Base-by-base conservation (phyloP, 257 asterid genomes). In the Solanum neorickii region DNA sequence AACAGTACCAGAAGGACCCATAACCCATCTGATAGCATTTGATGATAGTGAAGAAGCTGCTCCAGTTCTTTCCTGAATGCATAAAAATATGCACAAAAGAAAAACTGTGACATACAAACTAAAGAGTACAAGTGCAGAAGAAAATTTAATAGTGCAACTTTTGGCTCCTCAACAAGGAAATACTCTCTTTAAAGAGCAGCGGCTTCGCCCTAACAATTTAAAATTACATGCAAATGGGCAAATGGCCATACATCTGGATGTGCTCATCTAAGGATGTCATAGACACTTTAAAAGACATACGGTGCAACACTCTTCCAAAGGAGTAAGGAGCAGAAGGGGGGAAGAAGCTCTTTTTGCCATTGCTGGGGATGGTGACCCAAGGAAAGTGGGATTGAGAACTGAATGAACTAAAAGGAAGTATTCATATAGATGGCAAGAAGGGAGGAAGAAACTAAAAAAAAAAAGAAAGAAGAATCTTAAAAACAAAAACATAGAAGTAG, bases 1-100 rank as follows among this genome's bases (percentile, higher is more conserved):
- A 29, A 92, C 90, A 82, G 96, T 94, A 88, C 98, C 99, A 12
- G 98, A 92, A 83, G 98, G 97, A 88, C 96, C 95, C 84, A 91
- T 92, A 80, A 95, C 89, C 99, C 99, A 96, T 94, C 98, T 91
- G 84, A 96, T 92, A 52, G 93, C 88, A 88, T 91, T 83, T 5
- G 98, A 88, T 74, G 95, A 78, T 82, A 91, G 88, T 60, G 85
- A 83, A 29, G 86, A 87, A 85, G 89, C 87, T 49, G 88, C 91
- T 7, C 91, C 91, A 88, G 86, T 92, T 89, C 94, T 94, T 93
- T 94, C 96, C 98, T 94, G 92, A 87, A 91, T 73, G 37, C 31
- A 46, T 66, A 41, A 59, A 83, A 23, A 83, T 72, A 56, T 49
- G 70, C 52, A 65, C 76, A 83, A 59, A 56, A 65, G 83, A 47